Conservation (phyloP, 345 rosid genomes). For the Euphorbia tirucalli region DNA sequence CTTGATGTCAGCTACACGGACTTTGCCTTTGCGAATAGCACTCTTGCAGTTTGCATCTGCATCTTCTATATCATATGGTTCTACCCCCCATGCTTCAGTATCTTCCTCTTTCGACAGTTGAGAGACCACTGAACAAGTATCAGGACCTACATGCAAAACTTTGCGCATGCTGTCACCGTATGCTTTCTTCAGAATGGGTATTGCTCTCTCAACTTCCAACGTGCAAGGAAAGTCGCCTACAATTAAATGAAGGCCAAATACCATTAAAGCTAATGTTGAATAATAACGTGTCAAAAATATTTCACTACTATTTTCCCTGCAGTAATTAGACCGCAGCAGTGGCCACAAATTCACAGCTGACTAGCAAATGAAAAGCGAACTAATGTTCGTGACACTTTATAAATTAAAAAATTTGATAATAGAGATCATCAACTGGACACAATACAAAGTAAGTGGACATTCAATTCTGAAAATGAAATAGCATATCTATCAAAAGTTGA, state of each 20-base stretch:
- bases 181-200: conserved; percentile 71
- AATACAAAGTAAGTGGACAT: background rate
- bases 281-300: background rate
- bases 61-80: conserved; percentile 96
- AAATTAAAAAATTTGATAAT: background rate
- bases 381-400: background rate
- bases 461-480: background rate
- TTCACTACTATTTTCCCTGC: background rate
- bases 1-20: conserved; percentile 91
- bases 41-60: conserved; percentile 74
- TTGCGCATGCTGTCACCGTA: conserved; percentile 88
- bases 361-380: background rate
- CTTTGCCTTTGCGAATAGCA: conserved; percentile 75
- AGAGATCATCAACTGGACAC: background rate
- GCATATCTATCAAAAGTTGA: background rate
- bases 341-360: background rate
- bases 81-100: conserved; percentile 97
- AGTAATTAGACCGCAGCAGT: background rate
- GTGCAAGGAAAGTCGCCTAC: conserved; percentile 82
- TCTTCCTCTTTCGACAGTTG: conserved; percentile 75
- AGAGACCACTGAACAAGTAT: conserved; percentile 87
- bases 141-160: conserved; percentile 97
- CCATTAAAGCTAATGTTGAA: background rate
- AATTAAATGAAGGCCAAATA: background rate
- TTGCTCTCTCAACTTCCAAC: conserved; percentile 71